Base-by-base conservation (phyloP, 1,284 basidiomycete species). In the Fistulina hepatica region DNA sequence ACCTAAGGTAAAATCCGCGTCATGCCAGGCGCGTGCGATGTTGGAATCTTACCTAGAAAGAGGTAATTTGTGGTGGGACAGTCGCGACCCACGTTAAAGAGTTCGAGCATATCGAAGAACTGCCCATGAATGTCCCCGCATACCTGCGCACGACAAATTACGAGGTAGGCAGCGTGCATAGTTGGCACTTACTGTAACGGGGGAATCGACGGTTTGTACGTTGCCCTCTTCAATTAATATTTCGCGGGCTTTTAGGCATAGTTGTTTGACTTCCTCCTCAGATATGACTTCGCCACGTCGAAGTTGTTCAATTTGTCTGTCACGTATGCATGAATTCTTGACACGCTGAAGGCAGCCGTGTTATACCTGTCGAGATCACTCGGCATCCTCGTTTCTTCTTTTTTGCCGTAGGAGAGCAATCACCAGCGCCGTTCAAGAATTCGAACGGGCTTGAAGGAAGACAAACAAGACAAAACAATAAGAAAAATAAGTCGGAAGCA, bases 101-200 rank as follows among this genome's bases (percentile, higher is more conserved):
- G 71, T 64, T 98, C 92, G 76, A 97, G 81, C 48, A 98, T 73
- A 59, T 98, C 94, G 59, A 86, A 95, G 59, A 98, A 98, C 57
- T 98, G 94, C 9, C 94, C 94, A 55, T 98, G 94, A 38, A 98
- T 98, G 63, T 98, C 95, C 15, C 94, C 94, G 56, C 95, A 98
- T 60, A 98, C 93, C 90, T 92, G 49, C 38, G 10, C 17, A 13
- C 8, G 34, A 36, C 12, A 24, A 16, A 15, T 36, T 46, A 39
- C 46, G 44, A 40, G 23, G 28, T 36, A 31, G 36, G 33, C 40
- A 33, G 43, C 17, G 34, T 43, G 33, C 25, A 41, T 31, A 32
- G 16, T 34, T 13, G 17, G 19, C 4, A 64, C 81, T 55, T 51
- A 93, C 90, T 36, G 95, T 97, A 4, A 97, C 92, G 9, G 94